Evolutionary conservation across 2,329 filamentous ascomycete species (phyloP), one percentile per base, ranked within the genome.

Genomic region (Coniosporium tulheliwenetii): DNA sequence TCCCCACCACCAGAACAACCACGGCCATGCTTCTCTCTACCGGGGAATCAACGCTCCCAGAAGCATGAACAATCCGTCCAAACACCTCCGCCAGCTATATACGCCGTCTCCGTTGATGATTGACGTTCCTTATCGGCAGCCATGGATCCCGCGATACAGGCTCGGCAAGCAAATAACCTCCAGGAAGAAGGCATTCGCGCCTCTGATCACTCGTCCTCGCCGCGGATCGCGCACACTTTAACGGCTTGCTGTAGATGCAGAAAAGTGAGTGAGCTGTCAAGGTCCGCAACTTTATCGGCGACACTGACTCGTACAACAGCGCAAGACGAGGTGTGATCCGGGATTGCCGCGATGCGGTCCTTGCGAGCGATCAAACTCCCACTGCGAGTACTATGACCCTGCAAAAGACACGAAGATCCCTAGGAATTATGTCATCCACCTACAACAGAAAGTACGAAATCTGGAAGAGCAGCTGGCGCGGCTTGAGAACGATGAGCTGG

Each of bases 251-350:
- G 79, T 54, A 76, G 82, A 46, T 89, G 82, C 61, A 75, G 82
- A 57, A 79, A 83, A 69, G 82, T 85, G 64, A 57, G 69, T 10
- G 30, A 39, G 15, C 31, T 37, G 14, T 33, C 42, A 48, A 31
- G 47, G 37, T 10, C 16, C 30, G 36, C 12, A 14, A 36, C 44
- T 47, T 37, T 41, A 41, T 33, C 13, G 39, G 43, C 39, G 34
- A 36, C 13, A 38, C 45, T 46, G 42, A 48, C 30, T 38, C 37
- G n/a, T 32, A 30, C 38, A 43, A 43, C 55, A 93, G 87, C 79
- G 89, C 53, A 98, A 98, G 70, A 96, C 89, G 32, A 74, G 86
- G 68, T 98, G 91, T 67, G 91, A 96, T 62, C 84, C 91, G 3
- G 84, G 83, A 10, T 74, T 98, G 15, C 91, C 91, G 34, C 81